A percentile compares a stretch with the other conserved stretches of the same genome.
Conservation (phyloP, 2,329 filamentous ascomycete genomes). For the Juglanconis oblonga region DNA sequence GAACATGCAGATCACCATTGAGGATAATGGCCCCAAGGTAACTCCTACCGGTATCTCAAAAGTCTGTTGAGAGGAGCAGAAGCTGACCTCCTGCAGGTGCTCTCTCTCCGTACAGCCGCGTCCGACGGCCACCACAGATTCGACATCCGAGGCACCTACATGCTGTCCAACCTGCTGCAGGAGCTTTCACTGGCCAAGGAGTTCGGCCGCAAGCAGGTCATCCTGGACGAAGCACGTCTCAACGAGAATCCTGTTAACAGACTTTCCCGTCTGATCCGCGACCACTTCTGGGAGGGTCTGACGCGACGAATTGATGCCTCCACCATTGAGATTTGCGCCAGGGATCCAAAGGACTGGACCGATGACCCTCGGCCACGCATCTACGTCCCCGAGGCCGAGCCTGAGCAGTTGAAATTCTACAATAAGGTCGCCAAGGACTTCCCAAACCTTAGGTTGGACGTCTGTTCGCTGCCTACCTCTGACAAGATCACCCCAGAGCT, state of each 20-base stretch:
- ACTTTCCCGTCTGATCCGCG: constrained; percentile 79
- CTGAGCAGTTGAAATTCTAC: constrained; percentile 90
- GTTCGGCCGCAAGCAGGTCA: constrained; percentile 82
- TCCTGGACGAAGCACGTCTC: constrained; percentile 85
- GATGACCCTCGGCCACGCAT: constrained; percentile 84
- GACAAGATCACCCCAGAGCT: constrained; percentile 72
- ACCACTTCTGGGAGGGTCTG: constrained; percentile 89
- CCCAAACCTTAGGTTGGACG: constrained; percentile 84
- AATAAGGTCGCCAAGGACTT: constrained; percentile 71
- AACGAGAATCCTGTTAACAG: constrained; percentile 95
- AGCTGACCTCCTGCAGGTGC: constrained; percentile 49
- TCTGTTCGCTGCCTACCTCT: constrained; percentile 67
- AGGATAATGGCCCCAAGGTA: constrained; percentile 90
- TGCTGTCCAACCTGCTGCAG: constrained; percentile 93
- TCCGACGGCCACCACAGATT: constrained; percentile 85
- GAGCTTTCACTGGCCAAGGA: constrained; percentile 91
- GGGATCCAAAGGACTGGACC: constrained; percentile 91
- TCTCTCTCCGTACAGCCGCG: constrained; percentile 78
- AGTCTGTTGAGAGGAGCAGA: background rate
- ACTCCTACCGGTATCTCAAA: constrained; percentile 5
- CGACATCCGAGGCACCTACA: constrained; percentile 93
- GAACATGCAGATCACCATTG: constrained; percentile 97
- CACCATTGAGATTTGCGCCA: constrained; percentile 80
- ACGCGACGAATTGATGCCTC: constrained; percentile 88
- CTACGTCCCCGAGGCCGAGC: constrained; percentile 81